Evolutionary conservation across 176 grass and related monocot species (phyloP).

Genomic region (Miscanthus lutarioriparius): DNA sequence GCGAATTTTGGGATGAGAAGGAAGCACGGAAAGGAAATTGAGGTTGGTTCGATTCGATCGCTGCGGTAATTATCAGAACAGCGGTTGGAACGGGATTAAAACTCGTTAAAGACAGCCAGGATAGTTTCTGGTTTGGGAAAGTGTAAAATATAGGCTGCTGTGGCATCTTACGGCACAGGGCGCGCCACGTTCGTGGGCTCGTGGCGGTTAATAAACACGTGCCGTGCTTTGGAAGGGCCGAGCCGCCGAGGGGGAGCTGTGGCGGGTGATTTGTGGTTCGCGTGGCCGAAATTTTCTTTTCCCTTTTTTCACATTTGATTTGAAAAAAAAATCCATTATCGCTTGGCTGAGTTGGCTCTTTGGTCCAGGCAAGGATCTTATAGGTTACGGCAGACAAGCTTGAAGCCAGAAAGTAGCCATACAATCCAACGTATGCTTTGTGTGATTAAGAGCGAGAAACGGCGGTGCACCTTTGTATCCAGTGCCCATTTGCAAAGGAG

Average conservation of each 20-base stretch:
- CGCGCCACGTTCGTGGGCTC: constrained; percentile 2
- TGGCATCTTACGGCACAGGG: constrained; percentile 11
- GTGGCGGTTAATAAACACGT: constrained; percentile 11
- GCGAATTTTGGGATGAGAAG: background rate
- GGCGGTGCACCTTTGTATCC: too few relatives aligned
- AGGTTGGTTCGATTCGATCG: background rate
- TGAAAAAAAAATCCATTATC: too few relatives aligned
- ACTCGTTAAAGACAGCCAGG: constrained; percentile 3
- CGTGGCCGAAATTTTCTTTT: background rate
- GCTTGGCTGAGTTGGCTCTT: too few relatives aligned
- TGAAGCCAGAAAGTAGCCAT: too few relatives aligned
- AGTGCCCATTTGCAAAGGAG: too few relatives aligned
- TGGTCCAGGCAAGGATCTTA: too few relatives aligned
- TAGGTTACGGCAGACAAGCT: too few relatives aligned
- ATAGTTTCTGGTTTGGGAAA: constrained; percentile 29
- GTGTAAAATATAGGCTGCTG: constrained; percentile 8
- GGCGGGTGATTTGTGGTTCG: constrained; percentile 14
- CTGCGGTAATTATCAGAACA: background rate
- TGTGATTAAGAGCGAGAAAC: too few relatives aligned
- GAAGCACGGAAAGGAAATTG: background rate
- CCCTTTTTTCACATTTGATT: background rate
- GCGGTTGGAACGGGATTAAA: background rate
- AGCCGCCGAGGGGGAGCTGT: background rate
- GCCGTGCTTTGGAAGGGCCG: background rate
- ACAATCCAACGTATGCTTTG: too few relatives aligned